Base-by-base conservation (phyloP, 345 rosid species). In the Bruguiera parviflora region DNA sequence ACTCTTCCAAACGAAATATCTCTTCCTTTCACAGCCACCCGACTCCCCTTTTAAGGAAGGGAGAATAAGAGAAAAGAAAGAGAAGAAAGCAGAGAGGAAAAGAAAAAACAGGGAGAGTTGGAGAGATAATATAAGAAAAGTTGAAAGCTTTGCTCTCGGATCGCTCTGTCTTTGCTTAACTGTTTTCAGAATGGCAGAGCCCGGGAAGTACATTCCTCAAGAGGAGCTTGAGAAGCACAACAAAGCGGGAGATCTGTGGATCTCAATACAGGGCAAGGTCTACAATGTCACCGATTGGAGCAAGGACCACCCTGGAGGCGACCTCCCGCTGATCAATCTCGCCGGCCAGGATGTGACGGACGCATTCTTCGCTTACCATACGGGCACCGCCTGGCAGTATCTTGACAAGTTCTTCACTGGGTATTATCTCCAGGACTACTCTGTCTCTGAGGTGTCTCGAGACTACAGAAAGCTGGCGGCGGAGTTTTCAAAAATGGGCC, bases 321-420 rank as follows among this genome's bases (percentile, higher is more conserved):
- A 66, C 15, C 60, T 8, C 29, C 89, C 87, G 0, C 28, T 85
- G 64, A 71, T 71, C 25, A 82, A 67, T 65, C 85, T 85, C 16
- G 85, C 85, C 1, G 89, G 87, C 39, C 83, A 79, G 56, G 89
- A 85, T 11, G 87, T 62, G 19, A 83, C 89, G 4, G 87, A 85
- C 22, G 89, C 89, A 1, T 85, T 81, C 65, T 73, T 83, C 29
- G 89, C 89, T 35, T 81, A 24, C 29, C 87, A 85, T 72, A 87
- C 84, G 0, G 78, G 77, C 53, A 33, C 80, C 20, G 84, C 85
- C 2, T 83, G 89, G 89, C 63, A 71, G 7, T 60, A 81, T 77
- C 87, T 85, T 6, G 82, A 77, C 46, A 75, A 71, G 27, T 81
- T 83, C 84, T 85, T 79, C 46, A 83, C 81, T 35, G 89, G 87